phyloP scores from a whole-genome alignment of 2,329 filamentous ascomycete species.

The Plenodomus biglobosus region DNA sequence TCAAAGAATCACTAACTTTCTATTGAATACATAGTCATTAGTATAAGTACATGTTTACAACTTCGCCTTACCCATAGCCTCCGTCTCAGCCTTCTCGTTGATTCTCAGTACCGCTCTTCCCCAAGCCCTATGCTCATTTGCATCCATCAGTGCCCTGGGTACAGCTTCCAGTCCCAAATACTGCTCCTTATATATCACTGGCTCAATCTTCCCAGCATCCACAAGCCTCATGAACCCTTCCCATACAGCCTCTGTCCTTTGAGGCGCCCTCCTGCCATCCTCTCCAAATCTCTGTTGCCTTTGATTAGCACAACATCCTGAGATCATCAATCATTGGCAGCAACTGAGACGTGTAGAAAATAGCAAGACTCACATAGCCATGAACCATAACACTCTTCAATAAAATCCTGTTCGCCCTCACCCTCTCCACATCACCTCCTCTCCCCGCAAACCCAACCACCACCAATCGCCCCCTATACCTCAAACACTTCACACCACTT shows the following conservation, averaged over 20 bases:
- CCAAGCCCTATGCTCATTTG: slow-evolving; percentile 54
- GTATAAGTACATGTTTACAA: no score
- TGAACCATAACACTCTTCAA: slow-evolving; percentile 28
- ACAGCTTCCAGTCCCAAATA: slow-evolving; percentile 57
- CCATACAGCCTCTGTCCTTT: slow-evolving; percentile 55
- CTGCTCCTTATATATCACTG: slow-evolving; percentile 52
- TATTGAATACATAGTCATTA: no score
- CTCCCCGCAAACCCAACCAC: slow-evolving; percentile 62
- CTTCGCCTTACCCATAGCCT: neutral
- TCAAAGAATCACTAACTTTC: no score
- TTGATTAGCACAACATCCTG: slow-evolving; percentile 1
- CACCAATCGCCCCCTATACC: slow-evolving; percentile 57
- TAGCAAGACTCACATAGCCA: slow-evolving; percentile 24
- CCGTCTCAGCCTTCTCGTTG: slow-evolving; percentile 24
- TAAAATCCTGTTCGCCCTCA: slow-evolving; percentile 26
- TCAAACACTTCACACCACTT: slow-evolving; percentile 57
- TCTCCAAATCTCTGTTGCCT: slow-evolving; percentile 57
- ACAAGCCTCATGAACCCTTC: slow-evolving; percentile 54
- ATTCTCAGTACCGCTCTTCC: slow-evolving; percentile 60
- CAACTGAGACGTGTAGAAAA: no score
- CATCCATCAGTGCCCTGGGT: slow-evolving; percentile 54
- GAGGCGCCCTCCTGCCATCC: slow-evolving; percentile 54
- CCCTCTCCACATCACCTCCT: slow-evolving; percentile 54
- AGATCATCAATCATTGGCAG: neutral
- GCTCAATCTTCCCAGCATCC: slow-evolving; percentile 51